These are phyloP conservation scores for Boletus edulis DNA, from an alignment of 768 basidiomycete species.

Conservation along the genomic window DNA sequence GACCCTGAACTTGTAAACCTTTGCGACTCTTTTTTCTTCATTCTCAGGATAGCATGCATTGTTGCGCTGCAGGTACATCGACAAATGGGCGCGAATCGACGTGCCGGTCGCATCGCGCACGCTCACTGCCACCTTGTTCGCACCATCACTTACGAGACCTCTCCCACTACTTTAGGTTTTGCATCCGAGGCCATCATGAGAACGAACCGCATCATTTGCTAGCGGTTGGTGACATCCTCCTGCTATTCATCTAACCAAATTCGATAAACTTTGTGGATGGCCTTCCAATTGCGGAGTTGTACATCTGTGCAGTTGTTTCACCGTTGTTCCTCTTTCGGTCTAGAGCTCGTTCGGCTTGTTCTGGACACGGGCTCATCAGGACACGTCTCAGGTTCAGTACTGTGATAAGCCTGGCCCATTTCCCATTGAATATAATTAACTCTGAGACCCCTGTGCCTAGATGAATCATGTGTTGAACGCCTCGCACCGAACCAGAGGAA, in stretches of 20 bases:
- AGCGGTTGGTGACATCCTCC: background rate
- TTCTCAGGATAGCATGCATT: background rate
- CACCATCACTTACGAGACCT: conserved; percentile 18
- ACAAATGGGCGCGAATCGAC: background rate
- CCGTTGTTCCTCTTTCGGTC: background rate
- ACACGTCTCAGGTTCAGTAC: background rate
- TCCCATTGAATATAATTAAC: background rate
- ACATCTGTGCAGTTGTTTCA: background rate
- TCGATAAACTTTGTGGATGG: background rate
- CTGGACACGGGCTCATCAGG: background rate
- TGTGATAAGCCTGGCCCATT: background rate
- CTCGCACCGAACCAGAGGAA: background rate
- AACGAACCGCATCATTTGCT: conserved; percentile 9
- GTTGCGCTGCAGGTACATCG: background rate
- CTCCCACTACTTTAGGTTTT: conserved; percentile 17
- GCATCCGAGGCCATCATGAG: conserved; percentile 18
- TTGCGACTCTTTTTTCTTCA: background rate
- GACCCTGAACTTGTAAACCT: background rate
- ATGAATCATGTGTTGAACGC: conserved; percentile 5
- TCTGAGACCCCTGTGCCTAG: conserved; percentile 2
- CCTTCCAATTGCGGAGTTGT: conserved; percentile 1
- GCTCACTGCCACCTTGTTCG: background rate
- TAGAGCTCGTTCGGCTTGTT: background rate
- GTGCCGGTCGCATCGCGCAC: background rate
- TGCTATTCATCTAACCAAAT: conserved; percentile 24